Base-by-base conservation (phyloP, 768 basidiomycete species). In the Gautieria morchelliformis region DNA sequence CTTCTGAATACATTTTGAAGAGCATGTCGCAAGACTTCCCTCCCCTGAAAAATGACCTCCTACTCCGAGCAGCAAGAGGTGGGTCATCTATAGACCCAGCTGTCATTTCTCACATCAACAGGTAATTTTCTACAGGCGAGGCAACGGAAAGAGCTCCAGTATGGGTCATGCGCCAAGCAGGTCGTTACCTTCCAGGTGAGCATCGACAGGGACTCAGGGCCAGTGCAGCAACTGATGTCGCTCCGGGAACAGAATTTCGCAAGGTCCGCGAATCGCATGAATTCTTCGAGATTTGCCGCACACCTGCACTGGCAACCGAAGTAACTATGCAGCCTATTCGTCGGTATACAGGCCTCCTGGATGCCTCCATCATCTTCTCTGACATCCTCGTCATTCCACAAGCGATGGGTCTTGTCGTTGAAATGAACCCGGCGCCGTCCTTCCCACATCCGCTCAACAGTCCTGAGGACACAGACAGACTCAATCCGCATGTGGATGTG, bases 311-410 rank as follows among this genome's bases (percentile, higher is more conserved):
- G 54, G 94, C 95, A 20, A 85, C 79, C 41, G 83, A 92, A 67
- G 76, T 99, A 65, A 98, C 96, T 14, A 71, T 97, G 19, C 96
- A 98, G 69, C 96, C 96, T 52, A 91, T 98, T 65, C 81, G 85
- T 51, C 84, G 93, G 46, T 98, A 89, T 72, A 68, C 81, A 1
- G 90, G 85, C 46, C 79, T 94, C 37, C 70, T 99, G 64, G 96
- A 98, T 71, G 95, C 95, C 10, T 81, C 93, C 56, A 98, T 98
- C 74, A 97, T 98, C 71, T 99, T 99, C 76, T 89, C 85, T 64
- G 96, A 98, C 69, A 99, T 98, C 72, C 86, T 99, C 61, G 94
- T 99, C 69, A 77, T 99, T 57, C 96, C 96, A 0, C 94, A 98
- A 68, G 96, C 96, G 20, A 83, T 99, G 84, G 96, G 96, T 17